Conservation (phyloP, 1,284 basidiomycete species). For the Meira nashicola region DNA sequence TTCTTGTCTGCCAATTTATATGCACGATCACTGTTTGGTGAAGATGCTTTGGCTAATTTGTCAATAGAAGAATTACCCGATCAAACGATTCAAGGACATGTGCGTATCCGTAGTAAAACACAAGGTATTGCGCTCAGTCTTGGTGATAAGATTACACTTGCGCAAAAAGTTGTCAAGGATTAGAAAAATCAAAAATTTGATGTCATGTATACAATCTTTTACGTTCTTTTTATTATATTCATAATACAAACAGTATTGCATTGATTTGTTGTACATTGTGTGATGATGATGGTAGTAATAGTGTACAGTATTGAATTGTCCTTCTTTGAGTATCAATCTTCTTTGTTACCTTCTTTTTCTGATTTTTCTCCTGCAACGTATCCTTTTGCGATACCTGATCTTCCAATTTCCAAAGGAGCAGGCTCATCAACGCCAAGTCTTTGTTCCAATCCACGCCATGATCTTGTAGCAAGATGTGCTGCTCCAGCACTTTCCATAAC, state of each 20-base stretch:
- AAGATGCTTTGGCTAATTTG: constrained; percentile 93
- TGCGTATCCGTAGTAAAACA: constrained; percentile 48
- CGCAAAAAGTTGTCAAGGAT: constrained; percentile 15
- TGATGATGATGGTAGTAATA: not conserved
- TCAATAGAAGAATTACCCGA: constrained; percentile 83
- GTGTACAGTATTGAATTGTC: not conserved
- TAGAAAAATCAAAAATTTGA: not conserved
- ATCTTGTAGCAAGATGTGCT: constrained; percentile 66
- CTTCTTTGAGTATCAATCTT: not conserved
- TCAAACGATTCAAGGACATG: constrained; percentile 51
- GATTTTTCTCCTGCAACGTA: constrained; percentile 59
- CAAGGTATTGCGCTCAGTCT: constrained; percentile 76
- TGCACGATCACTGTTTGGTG: constrained; percentile 85
- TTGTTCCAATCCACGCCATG: constrained; percentile 78
- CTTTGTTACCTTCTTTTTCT: constrained; percentile 2
- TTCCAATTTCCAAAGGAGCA: constrained; percentile 75
- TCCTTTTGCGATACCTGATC: constrained; percentile 80
- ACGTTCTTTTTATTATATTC: not conserved
- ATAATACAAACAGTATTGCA: not conserved
- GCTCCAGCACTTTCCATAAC: constrained; percentile 51
- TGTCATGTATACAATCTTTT: not conserved
- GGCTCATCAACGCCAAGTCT: constrained; percentile 75
- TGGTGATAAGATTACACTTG: constrained; percentile 64
- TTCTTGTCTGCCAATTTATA: constrained; percentile 92
- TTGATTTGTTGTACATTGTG: not conserved